Conservation (phyloP, 2,329 filamentous ascomycete genomes). For the Cadophora gregata region DNA sequence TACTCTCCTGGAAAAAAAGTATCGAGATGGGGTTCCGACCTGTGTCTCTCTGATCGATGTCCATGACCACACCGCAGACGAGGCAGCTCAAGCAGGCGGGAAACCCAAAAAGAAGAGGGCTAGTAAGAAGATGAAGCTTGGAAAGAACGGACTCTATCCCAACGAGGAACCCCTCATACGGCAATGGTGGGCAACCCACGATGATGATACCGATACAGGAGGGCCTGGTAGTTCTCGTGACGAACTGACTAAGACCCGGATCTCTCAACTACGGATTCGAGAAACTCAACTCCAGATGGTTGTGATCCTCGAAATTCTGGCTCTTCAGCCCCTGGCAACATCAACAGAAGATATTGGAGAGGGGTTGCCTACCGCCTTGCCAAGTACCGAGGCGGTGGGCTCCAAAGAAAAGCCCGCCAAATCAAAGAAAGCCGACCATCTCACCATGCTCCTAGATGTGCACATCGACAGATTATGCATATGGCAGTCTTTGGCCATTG, state of each 20-base stretch:
- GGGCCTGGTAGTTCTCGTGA: constrained; percentile 52
- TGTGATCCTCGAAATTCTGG: constrained; percentile 76
- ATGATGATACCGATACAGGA: constrained; percentile 56
- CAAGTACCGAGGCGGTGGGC: constrained; percentile 34
- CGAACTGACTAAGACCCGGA: constrained; percentile 61
- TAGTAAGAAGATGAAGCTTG: constrained; percentile 68
- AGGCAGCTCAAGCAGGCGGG: constrained; percentile 51
- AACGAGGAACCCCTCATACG: constrained; percentile 68
- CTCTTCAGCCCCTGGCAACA: constrained; percentile 63
- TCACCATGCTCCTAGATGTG: constrained; percentile 71
- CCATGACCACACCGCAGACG: constrained; percentile 57
- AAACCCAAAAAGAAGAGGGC: constrained; percentile 56
- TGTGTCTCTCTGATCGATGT: constrained; percentile 62
- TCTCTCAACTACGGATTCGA: constrained; percentile 71
- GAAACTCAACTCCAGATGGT: constrained; percentile 85
- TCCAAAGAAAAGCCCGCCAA: constrained; percentile 36
- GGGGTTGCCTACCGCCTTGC: constrained; percentile 39
- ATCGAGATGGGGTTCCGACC: constrained; percentile 70
- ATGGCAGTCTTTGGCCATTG: constrained; percentile 77
- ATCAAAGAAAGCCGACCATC: constrained; percentile 57
- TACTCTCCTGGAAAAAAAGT: constrained; percentile 78
- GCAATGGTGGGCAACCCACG: constrained; percentile 72
- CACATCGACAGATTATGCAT: constrained; percentile 81
- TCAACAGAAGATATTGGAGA: constrained; percentile 44
- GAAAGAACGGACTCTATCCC: constrained; percentile 72